Percentiles rank a stretch among this genome's conserved stretches.
These are phyloP conservation scores for Penicillium ochrochloron DNA, from an alignment of 495 filamentous ascomycete genomes.

Conservation along the genomic window DNA sequence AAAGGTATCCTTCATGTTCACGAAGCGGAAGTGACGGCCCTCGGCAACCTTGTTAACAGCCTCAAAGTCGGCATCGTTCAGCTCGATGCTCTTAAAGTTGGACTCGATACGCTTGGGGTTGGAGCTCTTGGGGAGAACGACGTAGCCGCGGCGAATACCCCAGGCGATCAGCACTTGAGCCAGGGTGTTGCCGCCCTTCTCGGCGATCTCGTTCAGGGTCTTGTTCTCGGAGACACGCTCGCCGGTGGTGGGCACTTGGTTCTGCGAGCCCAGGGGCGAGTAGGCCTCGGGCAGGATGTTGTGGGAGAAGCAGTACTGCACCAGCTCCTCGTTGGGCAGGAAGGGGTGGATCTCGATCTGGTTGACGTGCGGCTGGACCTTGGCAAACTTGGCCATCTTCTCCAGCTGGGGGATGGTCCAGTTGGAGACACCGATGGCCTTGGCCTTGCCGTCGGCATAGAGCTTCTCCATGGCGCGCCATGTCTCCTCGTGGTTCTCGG, in stretches of 20 bases:
- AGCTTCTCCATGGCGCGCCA: conserved; percentile 85
- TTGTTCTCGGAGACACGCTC: conserved; percentile 64
- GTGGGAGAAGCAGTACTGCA: conserved; percentile 71
- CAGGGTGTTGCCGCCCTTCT: conserved; percentile 64
- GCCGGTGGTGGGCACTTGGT: conserved; percentile 66
- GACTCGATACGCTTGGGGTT: conserved; percentile 65
- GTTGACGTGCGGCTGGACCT: conserved; percentile 73
- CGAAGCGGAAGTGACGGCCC: conserved; percentile 68
- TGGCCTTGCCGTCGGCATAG: conserved; percentile 69
- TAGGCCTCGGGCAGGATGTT: conserved; percentile 78
- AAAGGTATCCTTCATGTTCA: conserved; percentile 80
- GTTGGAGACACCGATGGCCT: conserved; percentile 88
- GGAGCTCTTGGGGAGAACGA: conserved; percentile 72
- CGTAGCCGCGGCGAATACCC: conserved; percentile 73
- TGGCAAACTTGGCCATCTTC: conserved; percentile 68
- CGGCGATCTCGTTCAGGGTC: conserved; percentile 62
- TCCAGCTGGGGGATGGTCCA: conserved; percentile 74
- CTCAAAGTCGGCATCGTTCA: conserved; percentile 58
- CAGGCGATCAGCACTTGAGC: conserved; percentile 72
- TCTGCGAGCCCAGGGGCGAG: conserved; percentile 70
- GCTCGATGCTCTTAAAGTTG: conserved; percentile 66
- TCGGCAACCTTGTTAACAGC: conserved; percentile 64
- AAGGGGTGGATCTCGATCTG: conserved; percentile 96
- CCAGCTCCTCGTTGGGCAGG: conserved; percentile 73
- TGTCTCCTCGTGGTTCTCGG: conserved; percentile 67